Evolutionary conservation across 257 asterid species (phyloP), one percentile per base, ranked within the genome.

Genomic region (Capsicum baccatum): DNA sequence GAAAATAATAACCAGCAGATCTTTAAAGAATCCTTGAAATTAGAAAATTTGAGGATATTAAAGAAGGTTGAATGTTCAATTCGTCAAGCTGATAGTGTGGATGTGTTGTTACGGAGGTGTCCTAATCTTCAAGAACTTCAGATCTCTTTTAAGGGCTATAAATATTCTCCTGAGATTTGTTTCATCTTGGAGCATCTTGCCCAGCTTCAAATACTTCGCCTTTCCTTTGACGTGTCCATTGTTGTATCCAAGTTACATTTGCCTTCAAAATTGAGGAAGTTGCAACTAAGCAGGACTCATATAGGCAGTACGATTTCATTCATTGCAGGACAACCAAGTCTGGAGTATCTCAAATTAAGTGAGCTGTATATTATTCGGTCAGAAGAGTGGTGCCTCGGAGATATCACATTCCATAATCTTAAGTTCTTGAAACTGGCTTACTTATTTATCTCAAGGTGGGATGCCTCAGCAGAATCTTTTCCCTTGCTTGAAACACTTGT

Each of bases 291-390:
- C 3, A 3, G 16, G 79, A 0, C 2, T 70, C 79, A 0, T 9
- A 9, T 9, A 4, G 79, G 8, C 3, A 44, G 15, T 0, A 14
- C 9, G 0, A 17, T 44, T 44, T 11, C 54, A 54, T 39, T 39
- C 13, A 16, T 69, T 4, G 33, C 7, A 3, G 9, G 5, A 70
- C 57, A 9, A 10, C 79, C 79, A 69, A 16, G 33, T 6, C 35
- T 69, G 8, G 55, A 69, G 35, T 9, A 44, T 70, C 79, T 70
- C 9, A 1, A 44, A 42, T 44, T 70, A 17, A 50, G 56, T 3
- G 13, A 9, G 10, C 0, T 0, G 9, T 9, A 0, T 0, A 0
- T 59, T 59, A 6, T 17, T 16, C 5, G 8, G 0, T 59, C 12
- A 17, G 11, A 14, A 59, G 66, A 59, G 6, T n/a, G 66, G 33